Base-by-base conservation (phyloP, 805 yeast species). In the Candida xiaguanensis region DNA sequence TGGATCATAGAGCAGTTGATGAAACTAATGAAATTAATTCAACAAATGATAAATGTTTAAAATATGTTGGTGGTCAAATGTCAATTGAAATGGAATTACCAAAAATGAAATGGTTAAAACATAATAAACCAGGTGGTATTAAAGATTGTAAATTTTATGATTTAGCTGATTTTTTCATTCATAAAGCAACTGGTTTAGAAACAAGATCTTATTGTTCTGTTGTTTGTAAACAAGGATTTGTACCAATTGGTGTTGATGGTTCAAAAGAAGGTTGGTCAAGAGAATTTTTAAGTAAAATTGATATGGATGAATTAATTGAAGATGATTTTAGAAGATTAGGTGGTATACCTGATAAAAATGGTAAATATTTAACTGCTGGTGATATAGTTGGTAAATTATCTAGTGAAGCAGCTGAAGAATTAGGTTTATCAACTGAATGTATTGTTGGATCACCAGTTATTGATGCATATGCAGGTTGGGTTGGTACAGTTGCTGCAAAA, bases 391-490 rank as follows among this genome's bases (percentile, higher is more conserved):
- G 97, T 22, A 69, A 79, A 38, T 71, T 93, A 46, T 70, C 77
- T 14, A 65, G 66, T 19, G 51, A 64, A 29, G 77, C 96, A 4
- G 97, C 97, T 16, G 74, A 72, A 31, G 89, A 87, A 40, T 71
- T 93, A 52, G 98, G 98, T 8, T 72, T 93, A 46, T 76, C 93
- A 8, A 74, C 84, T 16, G 71, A 73, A 38, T 85, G 95, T 63
- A 77, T 80, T 23, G 98, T 93, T 30, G 97, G 96, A 6, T 82
- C 95, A 1, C 97, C 96, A 56, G 95, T 93, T 27, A 93, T 93
- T 56, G 99, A 93, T 59, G 97, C 98, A 5, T 93, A 93, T 57
- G 95, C 98, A 3, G 99, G 99, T 32, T 93, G 98, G 97, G 78
- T 93, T 40, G 99, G 99, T 41, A 93, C 98, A 1, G 96, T 91